Percentiles rank a stretch among this genome's conserved stretches.
These are phyloP conservation scores for Cordyceps militaris DNA, from an alignment of 2,329 filamentous ascomycete genomes.

Conservation along the genomic window DNA sequence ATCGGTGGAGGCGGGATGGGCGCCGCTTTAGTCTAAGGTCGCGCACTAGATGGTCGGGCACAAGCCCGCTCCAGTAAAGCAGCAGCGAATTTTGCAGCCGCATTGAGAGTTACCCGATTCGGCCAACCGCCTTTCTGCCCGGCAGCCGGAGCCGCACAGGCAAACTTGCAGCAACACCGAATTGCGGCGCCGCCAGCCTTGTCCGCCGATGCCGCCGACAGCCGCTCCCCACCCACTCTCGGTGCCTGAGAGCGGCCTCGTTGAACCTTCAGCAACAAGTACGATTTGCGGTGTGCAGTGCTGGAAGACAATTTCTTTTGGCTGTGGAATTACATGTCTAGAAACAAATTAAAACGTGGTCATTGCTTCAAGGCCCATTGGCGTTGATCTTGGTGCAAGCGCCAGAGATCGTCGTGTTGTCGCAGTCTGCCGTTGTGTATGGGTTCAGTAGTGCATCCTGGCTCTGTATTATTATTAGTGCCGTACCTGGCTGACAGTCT, in stretches of 20 bases:
- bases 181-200: background rate
- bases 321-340: background rate
- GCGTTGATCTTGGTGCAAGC: background rate
- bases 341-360: background rate
- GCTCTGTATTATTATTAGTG: too few species aligned
- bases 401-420: background rate
- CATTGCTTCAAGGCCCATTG: background rate
- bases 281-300: background rate
- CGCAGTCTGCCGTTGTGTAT: too few species aligned
- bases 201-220: conserved; percentile 22
- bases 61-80: background rate
- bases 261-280: background rate
- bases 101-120: conserved; percentile 5
- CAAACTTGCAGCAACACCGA: background rate
- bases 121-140: conserved; percentile 11
- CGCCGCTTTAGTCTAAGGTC: conserved; percentile 1
- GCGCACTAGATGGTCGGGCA: too few species aligned
- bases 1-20: background rate
- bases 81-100: background rate
- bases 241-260: background rate
- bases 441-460: too few species aligned
- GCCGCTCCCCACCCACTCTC: conserved; percentile 12
- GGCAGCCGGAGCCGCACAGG: conserved; percentile 16
- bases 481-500: background rate
- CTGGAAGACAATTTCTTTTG: background rate